Base-by-base conservation (phyloP, 768 basidiomycete species). In the Vararia minispora region DNA sequence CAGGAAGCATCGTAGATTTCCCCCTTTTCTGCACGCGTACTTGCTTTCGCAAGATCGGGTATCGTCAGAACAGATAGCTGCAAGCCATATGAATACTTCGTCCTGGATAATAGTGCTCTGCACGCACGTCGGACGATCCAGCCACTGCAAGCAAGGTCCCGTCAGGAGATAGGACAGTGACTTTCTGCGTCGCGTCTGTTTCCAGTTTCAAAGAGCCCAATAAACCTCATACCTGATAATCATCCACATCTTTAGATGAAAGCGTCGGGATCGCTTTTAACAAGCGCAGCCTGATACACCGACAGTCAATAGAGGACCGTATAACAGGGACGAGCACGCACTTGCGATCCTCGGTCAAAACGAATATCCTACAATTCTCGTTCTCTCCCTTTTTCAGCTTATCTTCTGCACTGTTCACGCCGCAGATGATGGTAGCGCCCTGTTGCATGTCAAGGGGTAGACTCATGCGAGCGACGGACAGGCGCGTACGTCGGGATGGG, bases 1-100 rank as follows among this genome's bases (percentile, higher is more conserved):
- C 95, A 85, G 6, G 86, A 71, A 13, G 74, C 76, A 51, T 94
- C 91, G 42, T 88, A 94, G 31, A 98, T 76, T 57, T 95, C 90
- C 32, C 78, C 79, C 10, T 73, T 72, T 12, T 74, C 64, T 30
- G 76, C 63, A 30, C 52, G 55, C 29, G 86, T 62, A 4, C 74
- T 54, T 16, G 56, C 55, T 12, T 64, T 69, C 17, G 62, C 59
- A 8, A 69, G 73, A 1, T 42, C 46, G 24, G 47, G 62, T 35
- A 49, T 40, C n/a, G 45, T 38, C 21, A 58, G 31, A 22, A 54
- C 33, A 28, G 43, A 35, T 24, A 55, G 31, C 59, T 61, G 27
- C 6, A 10, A 17, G 25, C 12, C 34, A 8, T 20, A 20, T 40
- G 39, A 21, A 38, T 39, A n/a, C n/a, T 41, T 31, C 17, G 37